phyloP scores from a whole-genome alignment of 106 monocot species.

The Dendrobium catenatum region DNA sequence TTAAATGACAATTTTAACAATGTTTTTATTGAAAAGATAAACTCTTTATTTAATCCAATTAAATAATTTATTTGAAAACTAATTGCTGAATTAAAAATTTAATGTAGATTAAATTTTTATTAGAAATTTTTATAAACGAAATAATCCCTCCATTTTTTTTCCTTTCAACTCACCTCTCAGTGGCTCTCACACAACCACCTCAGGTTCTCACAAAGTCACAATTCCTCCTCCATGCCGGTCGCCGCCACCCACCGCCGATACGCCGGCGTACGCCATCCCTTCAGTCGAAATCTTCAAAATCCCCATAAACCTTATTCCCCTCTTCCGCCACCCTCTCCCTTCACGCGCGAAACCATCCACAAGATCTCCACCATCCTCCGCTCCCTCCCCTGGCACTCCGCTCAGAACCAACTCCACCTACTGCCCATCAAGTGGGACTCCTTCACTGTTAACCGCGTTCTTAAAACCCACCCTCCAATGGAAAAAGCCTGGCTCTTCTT shows the following conservation, averaged over 20 bases:
- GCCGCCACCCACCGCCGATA: background rate
- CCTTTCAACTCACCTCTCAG: no score
- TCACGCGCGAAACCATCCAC: slow-evolving; percentile 51
- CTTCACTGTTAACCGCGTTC: slow-evolving; percentile 63
- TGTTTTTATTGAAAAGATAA: no score
- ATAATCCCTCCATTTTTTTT: no score
- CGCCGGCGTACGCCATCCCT: background rate
- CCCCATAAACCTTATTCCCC: background rate
- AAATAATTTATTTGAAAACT: no score
- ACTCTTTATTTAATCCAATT: no score
- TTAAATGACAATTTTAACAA: no score
- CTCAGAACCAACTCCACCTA: slow-evolving; percentile 22
- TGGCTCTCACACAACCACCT: no score
- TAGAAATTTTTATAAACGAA: no score
- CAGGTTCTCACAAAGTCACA: no score
- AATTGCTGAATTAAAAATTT: no score
- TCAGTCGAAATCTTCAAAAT: background rate
- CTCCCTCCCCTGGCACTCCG: slow-evolving; percentile 40
- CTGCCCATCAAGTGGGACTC: slow-evolving; percentile 64
- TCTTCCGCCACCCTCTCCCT: slow-evolving; percentile 10
- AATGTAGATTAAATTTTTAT: no score
- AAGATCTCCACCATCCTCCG: slow-evolving; percentile 52
- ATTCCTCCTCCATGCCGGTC: background rate
- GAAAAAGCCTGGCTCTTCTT: slow-evolving; percentile 89
- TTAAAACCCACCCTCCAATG: slow-evolving; percentile 85